These are phyloP conservation scores for Ceratocystis colombiana DNA, from an alignment of 2,329 filamentous ascomycete species.

Conservation along the genomic window DNA sequence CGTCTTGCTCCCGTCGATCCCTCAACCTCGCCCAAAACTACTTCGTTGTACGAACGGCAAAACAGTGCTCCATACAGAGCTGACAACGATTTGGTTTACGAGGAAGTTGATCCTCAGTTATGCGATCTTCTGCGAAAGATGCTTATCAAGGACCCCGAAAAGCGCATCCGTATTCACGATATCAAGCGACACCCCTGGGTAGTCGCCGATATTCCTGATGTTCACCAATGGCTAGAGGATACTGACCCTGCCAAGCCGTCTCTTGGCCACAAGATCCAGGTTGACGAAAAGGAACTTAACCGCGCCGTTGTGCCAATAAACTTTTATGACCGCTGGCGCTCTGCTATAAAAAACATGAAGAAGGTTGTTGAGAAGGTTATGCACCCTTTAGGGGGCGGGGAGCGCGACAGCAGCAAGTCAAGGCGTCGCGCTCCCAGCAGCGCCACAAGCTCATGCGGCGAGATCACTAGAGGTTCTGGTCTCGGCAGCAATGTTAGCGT, in stretches of 20 bases:
- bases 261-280: conserved; percentile 77
- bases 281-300: conserved; percentile 82
- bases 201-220: conserved; percentile 63
- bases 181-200: conserved; percentile 95
- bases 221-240: conserved; percentile 78
- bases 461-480: conserved; percentile 35
- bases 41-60: conserved; percentile 46
- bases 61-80: conserved; percentile 60
- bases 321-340: conserved; percentile 73
- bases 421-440: conserved; percentile 51
- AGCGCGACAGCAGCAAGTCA: conserved; percentile 45
- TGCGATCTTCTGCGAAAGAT: conserved; percentile 69
- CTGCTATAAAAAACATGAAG: conserved; percentile 64
- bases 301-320: conserved; percentile 82
- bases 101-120: conserved; percentile 71
- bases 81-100: conserved; percentile 71
- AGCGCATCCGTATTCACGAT: conserved; percentile 79
- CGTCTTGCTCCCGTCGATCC: conserved; percentile 68
- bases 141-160: conserved; percentile 77
- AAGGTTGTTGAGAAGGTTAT: conserved; percentile 56
- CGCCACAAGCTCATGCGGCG: conserved; percentile 53
- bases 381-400: conserved; percentile 42
- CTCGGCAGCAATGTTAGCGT: conserved; percentile 14
- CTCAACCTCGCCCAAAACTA: conserved; percentile 45
- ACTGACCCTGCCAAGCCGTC: conserved; percentile 73